Evolutionary conservation across 2,329 filamentous ascomycete species (phyloP).

Genomic region (Botryotinia narcissicola): DNA sequence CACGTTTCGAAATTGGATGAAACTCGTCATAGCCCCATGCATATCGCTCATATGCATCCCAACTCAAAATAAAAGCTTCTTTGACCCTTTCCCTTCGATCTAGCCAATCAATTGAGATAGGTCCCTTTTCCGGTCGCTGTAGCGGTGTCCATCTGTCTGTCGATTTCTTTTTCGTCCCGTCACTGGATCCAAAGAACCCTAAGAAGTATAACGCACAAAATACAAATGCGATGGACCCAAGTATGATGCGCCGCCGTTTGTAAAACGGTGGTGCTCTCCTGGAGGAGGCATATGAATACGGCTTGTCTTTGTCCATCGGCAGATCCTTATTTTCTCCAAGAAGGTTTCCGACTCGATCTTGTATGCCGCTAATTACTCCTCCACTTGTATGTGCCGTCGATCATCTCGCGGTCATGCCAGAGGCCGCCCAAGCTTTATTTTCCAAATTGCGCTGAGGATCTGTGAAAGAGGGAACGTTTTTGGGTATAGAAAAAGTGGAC

Average conservation of each 20-base stretch:
- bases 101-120: conserved; percentile 64
- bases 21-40: conserved; percentile 94
- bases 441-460: conserved; percentile 64
- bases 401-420: conserved; percentile 45
- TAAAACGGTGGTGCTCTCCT: conserved; percentile 58
- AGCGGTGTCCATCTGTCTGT: conserved; percentile 58
- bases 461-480: conserved; percentile 66
- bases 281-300: conserved; percentile 67
- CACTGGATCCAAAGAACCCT: conserved; percentile 52
- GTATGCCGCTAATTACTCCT: conserved; percentile 51
- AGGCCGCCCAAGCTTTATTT: conserved; percentile 63
- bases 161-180: conserved; percentile 36
- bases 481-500: conserved; percentile 63
- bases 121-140: conserved; percentile 47
- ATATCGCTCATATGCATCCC: conserved; percentile 88
- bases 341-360: conserved; percentile 62
- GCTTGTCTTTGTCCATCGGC: conserved; percentile 99
- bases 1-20: conserved; percentile 75
- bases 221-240: conserved; percentile 51
- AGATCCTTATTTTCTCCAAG: conserved; percentile 62
- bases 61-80: conserved; percentile 87
- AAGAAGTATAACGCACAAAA: conserved; percentile 67
- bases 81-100: conserved; percentile 76
- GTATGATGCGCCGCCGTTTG: conserved; percentile 61
- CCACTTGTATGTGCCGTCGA: conserved; percentile 32